Percentiles rank a stretch among this genome's conserved stretches.
These are phyloP conservation scores for Aspergillus quadrilineatus DNA, from an alignment of 2,329 filamentous ascomycete species.

Conservation along the genomic window DNA sequence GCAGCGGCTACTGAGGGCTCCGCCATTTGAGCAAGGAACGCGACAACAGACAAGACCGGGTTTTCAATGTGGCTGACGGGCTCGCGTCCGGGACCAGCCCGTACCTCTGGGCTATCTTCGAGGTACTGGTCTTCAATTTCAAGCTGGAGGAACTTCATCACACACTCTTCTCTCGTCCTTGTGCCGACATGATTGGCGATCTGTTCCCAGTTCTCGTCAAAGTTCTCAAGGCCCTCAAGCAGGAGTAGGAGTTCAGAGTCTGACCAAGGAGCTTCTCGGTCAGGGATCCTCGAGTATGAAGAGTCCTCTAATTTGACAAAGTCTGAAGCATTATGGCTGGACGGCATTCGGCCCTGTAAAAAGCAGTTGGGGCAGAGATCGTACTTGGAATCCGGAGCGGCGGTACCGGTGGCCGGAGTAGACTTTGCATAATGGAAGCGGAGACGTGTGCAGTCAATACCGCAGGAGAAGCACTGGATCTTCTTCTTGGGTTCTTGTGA, in stretches of 20 bases:
- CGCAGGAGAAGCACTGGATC: constrained; percentile 85
- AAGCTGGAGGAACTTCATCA: constrained; percentile 91
- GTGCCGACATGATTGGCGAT: constrained; percentile 91
- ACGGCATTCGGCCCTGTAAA: constrained; percentile 77
- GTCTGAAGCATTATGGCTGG: constrained; percentile 73
- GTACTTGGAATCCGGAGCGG: constrained; percentile 64
- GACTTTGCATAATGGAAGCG: constrained; percentile 70
- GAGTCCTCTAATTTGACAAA: constrained; percentile 89
- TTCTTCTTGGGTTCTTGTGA: constrained; percentile 64
- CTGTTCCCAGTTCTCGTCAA: constrained; percentile 93
- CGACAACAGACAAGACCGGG: constrained; percentile 92
- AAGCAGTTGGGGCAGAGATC: constrained; percentile 92
- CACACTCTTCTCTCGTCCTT: constrained; percentile 90
- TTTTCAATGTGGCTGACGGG: constrained; percentile 94
- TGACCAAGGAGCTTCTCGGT: constrained; percentile 85
- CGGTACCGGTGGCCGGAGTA: constrained; percentile 58
- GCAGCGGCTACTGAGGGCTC: constrained; percentile 88
- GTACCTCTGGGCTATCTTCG: constrained; percentile 70
- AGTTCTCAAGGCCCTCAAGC: constrained; percentile 85
- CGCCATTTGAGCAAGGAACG: constrained; percentile 86
- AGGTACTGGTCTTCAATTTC: constrained; percentile 98
- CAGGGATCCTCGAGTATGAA: constrained; percentile 73
- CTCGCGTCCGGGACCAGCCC: constrained; percentile 72
- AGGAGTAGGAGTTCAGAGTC: constrained; percentile 87
- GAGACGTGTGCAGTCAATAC: constrained; percentile 78